Base-by-base conservation (phyloP, 2,329 filamentous ascomycete species). In the Ceratocystis smalleyi region DNA sequence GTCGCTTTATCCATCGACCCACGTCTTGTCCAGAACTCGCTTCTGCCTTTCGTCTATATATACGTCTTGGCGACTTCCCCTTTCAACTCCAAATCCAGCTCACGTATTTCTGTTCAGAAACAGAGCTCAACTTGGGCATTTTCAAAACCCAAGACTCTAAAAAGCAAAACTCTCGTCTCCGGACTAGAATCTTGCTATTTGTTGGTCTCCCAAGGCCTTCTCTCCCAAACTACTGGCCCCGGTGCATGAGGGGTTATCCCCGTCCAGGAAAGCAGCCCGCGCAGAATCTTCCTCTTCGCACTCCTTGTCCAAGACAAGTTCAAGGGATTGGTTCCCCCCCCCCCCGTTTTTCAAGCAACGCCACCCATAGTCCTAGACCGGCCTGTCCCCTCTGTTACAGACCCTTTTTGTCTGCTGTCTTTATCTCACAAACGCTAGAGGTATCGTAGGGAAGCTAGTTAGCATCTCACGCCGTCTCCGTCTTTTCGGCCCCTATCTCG, bases 201-300 rank as follows among this genome's bases (percentile, higher is more conserved):
- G 55, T 55, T 64, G 57, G 65, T 61, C 65, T 43, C 35, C 24
- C 47, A 57, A 45, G 61, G 57, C 61, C 59, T 61, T 59, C 59
- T 66, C 54, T n/a, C 35, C 40, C 22, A 61, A 22, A 30, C n/a
- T 30, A 54, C 32, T 40, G 5, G 22, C 30, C 3, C 49, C 47
- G 19, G 55, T 64, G 65, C 35, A 66, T 66, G 65, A 66, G 65
- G 64, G 65, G 65, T 63, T 51, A 43, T 45, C 59, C 65, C 65
- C 65, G 43, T 61, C 43, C 60, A 30, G 47, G 47, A 66, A 66
- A 59, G 61, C 57, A 66, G 65, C 49, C 49, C 49, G 62, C 62
- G 62, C 62, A 63, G 62, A 55, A 63, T 57, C 54, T 45, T 63
- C 57, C 62, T 63, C 62, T 63, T 63, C 62, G 62, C 62, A 63